Evolutionary conservation across 768 basidiomycete genomes (phyloP).

Genomic region (Krasilnikovozyma curviuscula): DNA sequence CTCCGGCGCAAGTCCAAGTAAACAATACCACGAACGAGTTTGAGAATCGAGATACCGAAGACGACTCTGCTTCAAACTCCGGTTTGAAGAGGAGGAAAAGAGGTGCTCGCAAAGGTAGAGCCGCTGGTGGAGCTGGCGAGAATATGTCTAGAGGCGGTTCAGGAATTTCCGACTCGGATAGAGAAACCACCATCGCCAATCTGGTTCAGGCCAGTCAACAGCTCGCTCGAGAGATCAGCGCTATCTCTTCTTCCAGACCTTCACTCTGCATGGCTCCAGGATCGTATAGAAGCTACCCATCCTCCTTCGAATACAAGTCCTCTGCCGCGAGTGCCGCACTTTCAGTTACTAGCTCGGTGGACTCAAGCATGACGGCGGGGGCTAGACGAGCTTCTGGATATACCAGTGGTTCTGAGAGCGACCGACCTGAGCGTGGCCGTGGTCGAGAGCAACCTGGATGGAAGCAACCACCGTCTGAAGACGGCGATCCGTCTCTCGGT

Average conservation of each 20-base stretch:
- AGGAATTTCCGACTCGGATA: conserved; percentile 17
- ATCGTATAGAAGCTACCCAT: conserved; percentile 11
- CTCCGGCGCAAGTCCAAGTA: conserved; percentile 1
- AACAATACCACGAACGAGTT: not conserved
- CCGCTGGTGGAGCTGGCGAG: conserved; percentile 29
- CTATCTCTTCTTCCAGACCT: conserved; percentile 17
- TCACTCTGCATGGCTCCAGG: conserved; percentile 6
- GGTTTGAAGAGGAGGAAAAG: conserved; percentile 54
- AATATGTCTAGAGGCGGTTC: conserved; percentile 22
- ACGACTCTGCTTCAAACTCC: not conserved
- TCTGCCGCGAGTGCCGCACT: conserved; percentile 19
- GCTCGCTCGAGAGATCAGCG: conserved; percentile 53
- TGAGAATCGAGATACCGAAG: not conserved
- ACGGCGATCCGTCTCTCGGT: too few species aligned
- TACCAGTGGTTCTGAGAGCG: too few species aligned
- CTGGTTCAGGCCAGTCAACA: conserved; percentile 64
- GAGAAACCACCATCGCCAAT: conserved; percentile 2
- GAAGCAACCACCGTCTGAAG: too few species aligned
- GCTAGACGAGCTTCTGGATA: too few species aligned
- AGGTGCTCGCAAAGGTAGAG: conserved; percentile 64
- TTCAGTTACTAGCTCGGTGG: conserved; percentile 40
- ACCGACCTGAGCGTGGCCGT: not conserved
- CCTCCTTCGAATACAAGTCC: conserved; percentile 29
- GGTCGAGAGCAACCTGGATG: not conserved
- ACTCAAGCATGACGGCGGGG: conserved; percentile 59